Conservation (phyloP, 2,329 filamentous ascomycete genomes). For the Colletotrichum echinochloae region DNA sequence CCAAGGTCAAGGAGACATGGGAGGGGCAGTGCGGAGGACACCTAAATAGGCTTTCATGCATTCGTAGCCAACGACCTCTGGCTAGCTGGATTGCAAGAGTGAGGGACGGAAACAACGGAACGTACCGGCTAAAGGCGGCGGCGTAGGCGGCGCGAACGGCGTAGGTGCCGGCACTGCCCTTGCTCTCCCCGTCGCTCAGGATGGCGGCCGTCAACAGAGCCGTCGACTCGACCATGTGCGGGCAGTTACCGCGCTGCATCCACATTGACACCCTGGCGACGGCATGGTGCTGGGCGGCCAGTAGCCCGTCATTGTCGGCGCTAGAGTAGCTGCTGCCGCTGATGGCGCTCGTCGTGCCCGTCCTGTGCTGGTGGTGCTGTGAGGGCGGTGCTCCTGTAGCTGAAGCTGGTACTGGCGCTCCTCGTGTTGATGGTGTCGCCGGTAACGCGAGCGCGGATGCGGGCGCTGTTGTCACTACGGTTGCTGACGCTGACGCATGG, state of each 20-base stretch:
- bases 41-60: constrained; percentile 21
- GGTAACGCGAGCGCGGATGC: constrained; percentile 1
- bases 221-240: constrained; percentile 84
- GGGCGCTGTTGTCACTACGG: constrained; percentile 33
- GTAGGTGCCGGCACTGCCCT: constrained; percentile 62
- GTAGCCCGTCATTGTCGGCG: constrained; percentile 23
- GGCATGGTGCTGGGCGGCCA: constrained; percentile 57
- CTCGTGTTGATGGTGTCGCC: constrained; percentile 12
- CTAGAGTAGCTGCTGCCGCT: constrained; percentile 21
- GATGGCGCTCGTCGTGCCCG: constrained; percentile 17
- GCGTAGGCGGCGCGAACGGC: constrained; percentile 77
- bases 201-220: constrained; percentile 78
- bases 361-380: constrained; percentile 3
- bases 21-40: constrained; percentile 5
- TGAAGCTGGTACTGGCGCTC: constrained; percentile 26
- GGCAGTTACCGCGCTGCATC: constrained; percentile 80
- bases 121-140: constrained; percentile 79
- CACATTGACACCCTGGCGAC: constrained; percentile 73
- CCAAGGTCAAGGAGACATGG: not conserved
- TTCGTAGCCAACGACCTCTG: not conserved
- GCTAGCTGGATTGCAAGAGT: constrained; percentile 7
- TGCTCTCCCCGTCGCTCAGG: constrained; percentile 68
- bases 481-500: constrained; percentile 10
- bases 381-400: constrained; percentile 25
- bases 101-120: constrained; percentile 41